A percentile compares a stretch with the other conserved stretches of the same genome.
phyloP scores from a whole-genome alignment of 495 filamentous ascomycete species.

The Aspergillus leporis region DNA sequence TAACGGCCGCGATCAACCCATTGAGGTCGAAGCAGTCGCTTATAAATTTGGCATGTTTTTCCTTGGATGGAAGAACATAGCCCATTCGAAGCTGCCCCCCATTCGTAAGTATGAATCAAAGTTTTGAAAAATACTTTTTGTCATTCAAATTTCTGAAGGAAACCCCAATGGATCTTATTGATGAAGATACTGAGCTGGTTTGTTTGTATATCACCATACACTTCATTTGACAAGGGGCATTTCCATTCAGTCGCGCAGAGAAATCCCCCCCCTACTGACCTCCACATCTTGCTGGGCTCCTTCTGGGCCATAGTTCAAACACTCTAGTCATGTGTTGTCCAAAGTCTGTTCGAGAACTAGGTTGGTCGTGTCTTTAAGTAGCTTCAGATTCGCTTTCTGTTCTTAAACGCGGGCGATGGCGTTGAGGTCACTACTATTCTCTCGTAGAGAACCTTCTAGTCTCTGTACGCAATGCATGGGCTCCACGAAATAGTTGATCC shows the following conservation, averaged over 20 bases:
- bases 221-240: slow-evolving; percentile 9
- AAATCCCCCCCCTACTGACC: slow-evolving; percentile 12
- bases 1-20: slow-evolving; percentile 7
- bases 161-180: slow-evolving; percentile 7
- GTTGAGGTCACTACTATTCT: not conserved
- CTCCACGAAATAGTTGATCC: not conserved
- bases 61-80: slow-evolving; percentile 10
- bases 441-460: slow-evolving; percentile 15
- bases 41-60: slow-evolving; percentile 3
- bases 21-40: not conserved
- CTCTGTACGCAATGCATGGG: not conserved
- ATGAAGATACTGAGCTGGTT: not conserved
- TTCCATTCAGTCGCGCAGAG: not conserved
- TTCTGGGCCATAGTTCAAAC: not conserved
- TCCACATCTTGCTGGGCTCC: slow-evolving; percentile 2
- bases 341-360: slow-evolving; percentile 9
- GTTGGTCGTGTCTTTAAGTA: slow-evolving; percentile 3
- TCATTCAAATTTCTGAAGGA: slow-evolving; percentile 8
- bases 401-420: not conserved
- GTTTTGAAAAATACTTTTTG: slow-evolving; percentile 4
- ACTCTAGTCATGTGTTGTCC: not conserved
- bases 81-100: slow-evolving; percentile 1
- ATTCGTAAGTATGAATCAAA: slow-evolving; percentile 5
- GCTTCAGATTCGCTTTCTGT: slow-evolving; percentile 9
- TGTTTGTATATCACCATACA: slow-evolving; percentile 14